phyloP scores from a whole-genome alignment of 2,329 filamentous ascomycete genomes.

The Triangularia verruculosa region DNA sequence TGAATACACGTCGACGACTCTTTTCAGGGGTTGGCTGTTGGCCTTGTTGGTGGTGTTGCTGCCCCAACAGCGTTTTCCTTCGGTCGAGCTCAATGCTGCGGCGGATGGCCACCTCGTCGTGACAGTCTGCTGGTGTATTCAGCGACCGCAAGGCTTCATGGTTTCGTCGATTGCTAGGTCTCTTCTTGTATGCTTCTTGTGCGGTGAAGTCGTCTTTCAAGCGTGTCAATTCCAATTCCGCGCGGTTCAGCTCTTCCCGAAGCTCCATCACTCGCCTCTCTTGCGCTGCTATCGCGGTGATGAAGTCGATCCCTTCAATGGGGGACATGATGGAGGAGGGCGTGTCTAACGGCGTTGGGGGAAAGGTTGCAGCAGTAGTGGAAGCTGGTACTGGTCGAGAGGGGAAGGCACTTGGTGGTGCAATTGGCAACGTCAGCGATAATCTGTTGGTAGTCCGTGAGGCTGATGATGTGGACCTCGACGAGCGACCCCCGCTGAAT shows the following conservation, averaged over 20 bases:
- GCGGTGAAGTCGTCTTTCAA: constrained; percentile 82
- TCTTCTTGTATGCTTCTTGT: constrained; percentile 74
- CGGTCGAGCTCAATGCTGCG: constrained; percentile 66
- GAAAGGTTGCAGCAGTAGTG: constrained; percentile 39
- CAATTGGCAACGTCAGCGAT: constrained; percentile 61
- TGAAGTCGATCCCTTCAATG: constrained; percentile 63
- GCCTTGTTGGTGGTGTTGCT: constrained; percentile 36
- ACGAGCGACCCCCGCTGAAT: constrained; percentile 42
- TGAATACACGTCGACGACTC: constrained; percentile 64
- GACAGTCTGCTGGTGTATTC: constrained; percentile 22
- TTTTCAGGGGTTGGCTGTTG: constrained; percentile 37
- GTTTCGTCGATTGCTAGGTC: constrained; percentile 60
- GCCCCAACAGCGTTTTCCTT: constrained; percentile 60
- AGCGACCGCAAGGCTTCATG: constrained; percentile 55
- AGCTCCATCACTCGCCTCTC: constrained; percentile 88
- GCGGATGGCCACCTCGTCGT: constrained; percentile 38
- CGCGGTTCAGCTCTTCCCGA: constrained; percentile 80
- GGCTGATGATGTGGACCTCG: constrained; percentile 51
- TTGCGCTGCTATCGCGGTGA: constrained; percentile 87
- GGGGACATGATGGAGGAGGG: constrained; percentile 41
- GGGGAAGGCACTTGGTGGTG: constrained; percentile 50
- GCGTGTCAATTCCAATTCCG: constrained; percentile 70
- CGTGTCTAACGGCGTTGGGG: constrained; percentile 50
- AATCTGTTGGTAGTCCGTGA: constrained; percentile 57
- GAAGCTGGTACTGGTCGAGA: constrained; percentile 51